Evolutionary conservation across 106 monocot genomes (phyloP), one percentile per base, ranked within the genome.

Genomic region (Platanthera guangdongensis): DNA sequence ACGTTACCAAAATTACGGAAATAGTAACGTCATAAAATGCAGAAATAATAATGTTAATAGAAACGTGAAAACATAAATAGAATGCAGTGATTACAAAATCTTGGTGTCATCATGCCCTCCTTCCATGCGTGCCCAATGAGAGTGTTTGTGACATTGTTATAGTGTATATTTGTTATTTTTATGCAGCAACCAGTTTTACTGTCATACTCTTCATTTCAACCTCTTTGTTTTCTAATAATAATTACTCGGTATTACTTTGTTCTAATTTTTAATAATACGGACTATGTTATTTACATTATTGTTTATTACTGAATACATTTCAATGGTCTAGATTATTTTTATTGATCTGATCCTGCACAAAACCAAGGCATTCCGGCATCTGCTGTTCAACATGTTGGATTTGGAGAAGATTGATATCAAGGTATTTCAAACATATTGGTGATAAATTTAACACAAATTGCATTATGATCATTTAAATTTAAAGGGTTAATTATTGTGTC

Each of bases 271-370:
- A 8, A 51, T 46, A 12, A 50, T 75, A 13, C 47, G 47, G 28
- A 52, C 8, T 28, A 49, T 57, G 18, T 21, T 8, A 8, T 18
- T 57, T 75, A 15, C 19, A 30, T 68, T 30, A 13, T 51, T 7
- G 0, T 53, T 8, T 18, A 55, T 19, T 76, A 49, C 4, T 19
- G 67, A 22, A 65, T 71, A 51, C 4, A 8, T 47, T 10, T 64
- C 52, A 15, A 46, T 75, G 74, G 50, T 63, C 30, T 59, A 94
- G 91, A 91, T 94, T 75, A 79, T 94, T 76, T 83, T 96, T 76
- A 96, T 93, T 64, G 93, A 96, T 91, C 81, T 96, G 81, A 93
- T 96, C 73, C 78, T 96, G 74, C 96, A 96, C 89, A 96, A 93
- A 81, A 81, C 84, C 55, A 91, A 84, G 74, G 96, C 96, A n/a